Evolutionary conservation across 2,329 filamentous ascomycete species (phyloP), one percentile per base, ranked within the genome.

Genomic region (Botrytis aclada): DNA sequence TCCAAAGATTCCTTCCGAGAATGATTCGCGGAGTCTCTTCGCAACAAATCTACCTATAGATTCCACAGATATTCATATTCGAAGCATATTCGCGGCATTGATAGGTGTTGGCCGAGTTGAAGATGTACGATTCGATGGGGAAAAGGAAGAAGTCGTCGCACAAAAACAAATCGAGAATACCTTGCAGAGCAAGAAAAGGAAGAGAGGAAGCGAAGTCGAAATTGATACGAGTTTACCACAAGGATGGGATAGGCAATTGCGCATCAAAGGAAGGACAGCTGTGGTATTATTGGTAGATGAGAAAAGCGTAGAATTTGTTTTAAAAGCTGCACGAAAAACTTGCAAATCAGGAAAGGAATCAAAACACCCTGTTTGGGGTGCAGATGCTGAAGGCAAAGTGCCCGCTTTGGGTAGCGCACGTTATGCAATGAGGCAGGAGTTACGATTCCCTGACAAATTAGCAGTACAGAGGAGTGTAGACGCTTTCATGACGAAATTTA

Each of bases 21-120:
- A 92, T 81, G 92, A 95, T 78, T 84, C 89, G 25, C 90, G 95
- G 77, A 94, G 93, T 74, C 86, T 99, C 29, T 99, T 97, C 83
- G 81, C 97, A n/a, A 92, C 95, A 76, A 98, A 99, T 79, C 84
- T 97, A 0, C 96, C 96, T 10, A 86, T 92, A 75, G 95, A 98
- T 80, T 91, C 93, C 74, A 97, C 93, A 7, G 90, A 93, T 72
- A 82, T 85, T 1, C 93, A 95, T 78, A 86, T 98, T 60, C 90
- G 93, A 62, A 86, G 90, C 60, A 84, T 98, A 0, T 97, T 98
- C 77, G 84, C 88, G 0, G 85, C 87, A 0, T 88, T 97, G 25
- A 86, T 98, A 0, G 92, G 93, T 14, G 90, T 92, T 0, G 93
- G 92, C 4, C 87, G 92, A 64, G 92, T 98, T 65, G 93, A 97